Base-by-base conservation (phyloP, 2,329 filamentous ascomycete species). In the Neurospora sp. region DNA sequence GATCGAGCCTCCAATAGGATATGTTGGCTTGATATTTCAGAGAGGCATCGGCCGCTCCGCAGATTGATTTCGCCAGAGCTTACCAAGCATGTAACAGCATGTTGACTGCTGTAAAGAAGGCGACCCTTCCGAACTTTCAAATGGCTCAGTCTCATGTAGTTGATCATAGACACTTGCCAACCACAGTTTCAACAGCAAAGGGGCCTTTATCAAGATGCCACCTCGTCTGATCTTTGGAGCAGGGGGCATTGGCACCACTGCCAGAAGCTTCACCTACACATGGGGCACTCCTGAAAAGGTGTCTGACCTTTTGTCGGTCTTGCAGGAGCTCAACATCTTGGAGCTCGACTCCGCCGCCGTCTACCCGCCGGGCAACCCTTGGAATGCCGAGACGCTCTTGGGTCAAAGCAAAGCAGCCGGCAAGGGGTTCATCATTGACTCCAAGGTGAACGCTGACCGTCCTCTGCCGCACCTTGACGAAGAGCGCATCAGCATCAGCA, bases 231-330 rank as follows among this genome's bases (percentile, higher is more conserved):
- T 74, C 11, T 75, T 74, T 68, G 74, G 74, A 12, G 74, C 72
- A 40, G 73, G 72, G 39, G 62, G 73, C n/a, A 72, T 74, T 57
- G 74, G 74, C 46, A 69, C 69, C n/a, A 73, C 72, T 3, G 70
- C 40, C 3, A 70, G 68, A 11, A 70, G 69, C 4, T 75, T 73
- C 62, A 73, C 72, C 10, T 74, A 46, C 40, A 72, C 69, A 4
- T 75, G 68, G 68, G 73, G 73, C 72, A 75, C 74, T 15, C 71
- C 74, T 23, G 74, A 73, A 37, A 73, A 74, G 39, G 72, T 72
- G 2, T 68, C 71, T 3, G 69, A 68, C 28, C 71, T 75, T 6
- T 68, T 75, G 40, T 46, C 68, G 11, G 43, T 69, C 12, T 71
- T 75, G 8, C 68, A 71, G 62, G n/a, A 33, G 8, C 69, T 74